Base-by-base conservation (phyloP, 768 basidiomycete species). In the Cubamyces lactineus region DNA sequence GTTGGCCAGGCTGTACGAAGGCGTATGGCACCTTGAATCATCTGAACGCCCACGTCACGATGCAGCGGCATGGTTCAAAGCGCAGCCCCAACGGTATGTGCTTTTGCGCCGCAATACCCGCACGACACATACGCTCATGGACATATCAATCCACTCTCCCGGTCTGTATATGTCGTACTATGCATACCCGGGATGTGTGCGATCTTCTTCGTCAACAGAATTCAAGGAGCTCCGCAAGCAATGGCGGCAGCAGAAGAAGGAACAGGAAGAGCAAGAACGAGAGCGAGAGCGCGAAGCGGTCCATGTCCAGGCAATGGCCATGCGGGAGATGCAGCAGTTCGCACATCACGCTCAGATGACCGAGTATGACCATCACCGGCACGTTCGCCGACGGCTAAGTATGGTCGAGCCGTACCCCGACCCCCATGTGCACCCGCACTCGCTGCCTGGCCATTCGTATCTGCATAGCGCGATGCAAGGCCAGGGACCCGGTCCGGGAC, bases 181-280 rank as follows among this genome's bases (percentile, higher is more conserved):
- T 28, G 15, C 26, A 19, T 49, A 16, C 15, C 19, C 23, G 19
- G 24, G 48, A 16, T 13, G n/a, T n/a, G 13, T 28, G 48, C 15
- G 13, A 16, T 13, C 30, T 12, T n/a, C 13, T 21, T 43, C 15
- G 11, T 49, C 59, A 66, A 48, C 77, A 98, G 96, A 98, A 80
- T 99, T 98, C 82, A 98, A 96, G 71, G 96, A 98, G 72, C 86
- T 98, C 69, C 88, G 96, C 59, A 98, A 96, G 75, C 89, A 91
- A 68, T 97, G 96, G 95, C 87, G 95, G 43, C 93, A 93, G 78
- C 84, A 87, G 67, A 97, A 96, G 80, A 94, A 96, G 75, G 92
- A 94, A 70, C 75, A 58, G 16, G 71, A 72, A 24, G 71, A 72
- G 28, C 53, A 66, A 21, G 71, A 72, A 15, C 63, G 61, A 17